Evolutionary conservation across 352 stramenopile species (phyloP), one percentile per base, ranked within the genome.

Genomic region (Globisporangium yorkense): DNA sequence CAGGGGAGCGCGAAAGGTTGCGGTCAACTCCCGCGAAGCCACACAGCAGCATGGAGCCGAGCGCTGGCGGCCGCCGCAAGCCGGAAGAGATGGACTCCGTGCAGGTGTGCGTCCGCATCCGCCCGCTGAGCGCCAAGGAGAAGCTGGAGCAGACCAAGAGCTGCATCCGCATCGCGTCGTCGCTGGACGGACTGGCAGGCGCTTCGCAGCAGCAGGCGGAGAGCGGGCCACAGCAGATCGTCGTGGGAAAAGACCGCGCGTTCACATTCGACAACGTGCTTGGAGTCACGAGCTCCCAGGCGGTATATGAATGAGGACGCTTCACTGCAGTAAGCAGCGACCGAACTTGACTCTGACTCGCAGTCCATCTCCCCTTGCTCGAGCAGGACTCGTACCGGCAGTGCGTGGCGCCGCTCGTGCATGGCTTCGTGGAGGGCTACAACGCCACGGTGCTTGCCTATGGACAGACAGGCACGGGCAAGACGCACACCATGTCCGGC

Each of bases 401-500:
- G 20, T 92, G 77, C 57, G 83, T 96, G 27, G 70, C 61, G 5
- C 70, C 80, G 29, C 62, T 96, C 10, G 72, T 96, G 7, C 51
- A 90, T 20, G 71, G 82, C n/a, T 94, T 92, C 55, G 64, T 90
- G 15, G 77, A 92, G 48, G 84, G 84, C 33, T 94, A 94, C 63
- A 94, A 94, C 53, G 84, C 84, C 27, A 90, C 82, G 2, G 76
- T 96, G 40, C 60, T 94, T 27, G 85, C 86, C 10, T 96, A 96
- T 48, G 87, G 83, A 1, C 85, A 96, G 35, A 95, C 89, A 21
- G 88, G 88, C 6, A 96, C 81, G 1, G 94, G 96, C 47, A 98
- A 98, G 69, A 99, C 96, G 0, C 95, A 97, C 61, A 99, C 96
- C 0, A 98, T 98, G 93, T 84, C 78, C 9, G 84, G 84, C 15